A percentile compares a stretch with the other conserved stretches of the same genome.
phyloP scores from a whole-genome alignment of 371 early-diverging fungal genomes.

The Apophysomyces trapeziformis region DNA sequence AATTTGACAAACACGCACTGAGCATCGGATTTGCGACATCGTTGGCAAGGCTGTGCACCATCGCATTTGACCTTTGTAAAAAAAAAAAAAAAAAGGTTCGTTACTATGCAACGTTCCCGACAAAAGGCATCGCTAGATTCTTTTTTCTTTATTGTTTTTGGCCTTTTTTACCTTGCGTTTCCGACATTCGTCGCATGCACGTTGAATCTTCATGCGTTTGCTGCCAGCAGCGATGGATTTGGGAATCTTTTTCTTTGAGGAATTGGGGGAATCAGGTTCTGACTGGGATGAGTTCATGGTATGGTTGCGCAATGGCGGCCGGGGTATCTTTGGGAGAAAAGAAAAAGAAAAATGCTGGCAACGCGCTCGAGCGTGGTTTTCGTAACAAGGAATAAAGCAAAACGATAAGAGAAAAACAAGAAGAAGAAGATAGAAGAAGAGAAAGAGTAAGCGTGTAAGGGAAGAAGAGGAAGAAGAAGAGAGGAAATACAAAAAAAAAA shows the following conservation, averaged over 20 bases:
- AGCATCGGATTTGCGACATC: conserved; percentile 43
- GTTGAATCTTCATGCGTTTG: conserved; percentile 46
- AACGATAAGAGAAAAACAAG: no score
- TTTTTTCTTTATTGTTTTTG: conserved; percentile 18
- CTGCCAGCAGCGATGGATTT: conserved; percentile 10
- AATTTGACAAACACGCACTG: conserved; percentile 50
- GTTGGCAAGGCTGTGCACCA: conserved; percentile 52
- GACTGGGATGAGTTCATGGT: conserved; percentile 10
- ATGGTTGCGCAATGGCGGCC: conserved; percentile 4
- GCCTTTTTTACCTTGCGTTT: conserved; percentile 49
- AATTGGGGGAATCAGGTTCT: neutral
- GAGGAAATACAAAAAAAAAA: neutral
- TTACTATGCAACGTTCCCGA: no score
- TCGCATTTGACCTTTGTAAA: conserved; percentile 51
- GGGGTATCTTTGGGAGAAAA: neutral
- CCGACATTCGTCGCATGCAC: conserved; percentile 57
- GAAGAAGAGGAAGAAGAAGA: neutral
- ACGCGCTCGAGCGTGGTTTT: neutral
- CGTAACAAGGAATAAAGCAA: conserved; percentile 1
- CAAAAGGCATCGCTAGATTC: neutral
- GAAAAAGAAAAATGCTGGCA: no score
- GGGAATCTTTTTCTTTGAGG: neutral
- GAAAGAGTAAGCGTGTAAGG: neutral
- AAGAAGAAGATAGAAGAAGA: neutral
- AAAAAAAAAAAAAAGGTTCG: neutral